Conservation (phyloP, 176 grass and related monocot species). For the Triticum dicoccoides region DNA sequence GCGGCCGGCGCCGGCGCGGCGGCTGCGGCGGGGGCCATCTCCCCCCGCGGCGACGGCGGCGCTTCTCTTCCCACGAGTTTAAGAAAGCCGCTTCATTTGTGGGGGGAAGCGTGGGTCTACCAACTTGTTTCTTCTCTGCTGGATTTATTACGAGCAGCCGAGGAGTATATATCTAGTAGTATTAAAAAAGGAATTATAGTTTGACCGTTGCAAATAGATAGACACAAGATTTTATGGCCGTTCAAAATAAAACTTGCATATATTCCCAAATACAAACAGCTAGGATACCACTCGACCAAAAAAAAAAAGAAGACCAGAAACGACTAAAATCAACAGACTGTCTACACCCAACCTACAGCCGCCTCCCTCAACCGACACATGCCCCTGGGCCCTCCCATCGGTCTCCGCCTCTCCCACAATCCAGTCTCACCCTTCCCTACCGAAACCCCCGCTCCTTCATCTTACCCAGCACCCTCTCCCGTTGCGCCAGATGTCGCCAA, state of each 20-base stretch:
- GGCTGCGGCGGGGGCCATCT: conserved; percentile 25
- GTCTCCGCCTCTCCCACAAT: too few species aligned
- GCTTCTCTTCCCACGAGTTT: conserved; percentile 13
- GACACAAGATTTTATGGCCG: background rate
- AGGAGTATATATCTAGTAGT: background rate
- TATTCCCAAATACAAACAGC: background rate
- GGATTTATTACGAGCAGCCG: background rate
- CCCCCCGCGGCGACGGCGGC: conserved; percentile 22
- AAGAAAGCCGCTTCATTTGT: background rate
- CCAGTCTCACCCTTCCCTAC: too few species aligned
- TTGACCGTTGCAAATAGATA: background rate
- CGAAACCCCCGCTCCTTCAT: too few species aligned
- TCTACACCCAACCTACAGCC: too few species aligned
- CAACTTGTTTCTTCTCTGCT: background rate
- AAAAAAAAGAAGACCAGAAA: background rate
- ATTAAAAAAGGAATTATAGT: background rate
- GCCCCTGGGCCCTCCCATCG: too few species aligned
- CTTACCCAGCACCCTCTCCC: too few species aligned
- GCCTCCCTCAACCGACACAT: too few species aligned
- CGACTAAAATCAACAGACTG: too few species aligned
- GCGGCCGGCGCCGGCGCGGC: conserved; percentile 17
- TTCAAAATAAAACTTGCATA: background rate
- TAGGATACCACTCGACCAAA: background rate
- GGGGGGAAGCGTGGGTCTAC: conserved; percentile 5
- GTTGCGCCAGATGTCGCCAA: too few species aligned